These are phyloP conservation scores for Guadua angustifolia DNA, from an alignment of 176 grass and related monocot species.

Conservation along the genomic window DNA sequence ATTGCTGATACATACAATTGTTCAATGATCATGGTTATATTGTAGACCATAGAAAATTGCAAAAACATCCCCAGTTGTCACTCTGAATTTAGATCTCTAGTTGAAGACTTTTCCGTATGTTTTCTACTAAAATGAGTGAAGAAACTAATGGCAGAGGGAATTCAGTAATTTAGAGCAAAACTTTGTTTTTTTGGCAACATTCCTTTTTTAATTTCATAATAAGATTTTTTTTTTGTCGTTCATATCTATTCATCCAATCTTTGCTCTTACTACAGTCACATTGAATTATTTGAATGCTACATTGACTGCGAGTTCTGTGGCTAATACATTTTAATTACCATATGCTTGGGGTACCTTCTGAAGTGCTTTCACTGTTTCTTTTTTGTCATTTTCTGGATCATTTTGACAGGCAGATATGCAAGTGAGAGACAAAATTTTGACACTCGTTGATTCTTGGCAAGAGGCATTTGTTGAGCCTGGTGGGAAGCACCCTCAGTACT, in stretches of 20 bases:
- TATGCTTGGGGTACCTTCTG: not conserved
- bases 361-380: not conserved
- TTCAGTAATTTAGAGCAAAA: not conserved
- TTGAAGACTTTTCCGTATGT: not conserved
- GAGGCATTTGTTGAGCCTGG: constrained; percentile 76
- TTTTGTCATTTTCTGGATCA: not conserved
- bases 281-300: not conserved
- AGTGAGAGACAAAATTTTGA: constrained; percentile 76
- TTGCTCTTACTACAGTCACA: not conserved
- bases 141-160: no score
- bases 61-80: no score
- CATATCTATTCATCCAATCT: not conserved
- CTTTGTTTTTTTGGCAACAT: not conserved
- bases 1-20: not conserved
- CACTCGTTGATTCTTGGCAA: constrained; percentile 83
- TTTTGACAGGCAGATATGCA: constrained; percentile 57
- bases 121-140: not conserved
- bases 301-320: not conserved
- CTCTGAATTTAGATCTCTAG: no score
- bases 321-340: not conserved
- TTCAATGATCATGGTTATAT: no score
- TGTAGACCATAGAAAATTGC: no score
- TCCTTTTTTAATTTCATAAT: not conserved
- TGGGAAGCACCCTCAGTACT: constrained; percentile 78
- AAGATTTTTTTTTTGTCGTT: not conserved